A percentile compares a stretch with the other conserved stretches of the same genome.
phyloP scores from a whole-genome alignment of 2,329 filamentous ascomycete species.

The Colletotrichum somersetense region DNA sequence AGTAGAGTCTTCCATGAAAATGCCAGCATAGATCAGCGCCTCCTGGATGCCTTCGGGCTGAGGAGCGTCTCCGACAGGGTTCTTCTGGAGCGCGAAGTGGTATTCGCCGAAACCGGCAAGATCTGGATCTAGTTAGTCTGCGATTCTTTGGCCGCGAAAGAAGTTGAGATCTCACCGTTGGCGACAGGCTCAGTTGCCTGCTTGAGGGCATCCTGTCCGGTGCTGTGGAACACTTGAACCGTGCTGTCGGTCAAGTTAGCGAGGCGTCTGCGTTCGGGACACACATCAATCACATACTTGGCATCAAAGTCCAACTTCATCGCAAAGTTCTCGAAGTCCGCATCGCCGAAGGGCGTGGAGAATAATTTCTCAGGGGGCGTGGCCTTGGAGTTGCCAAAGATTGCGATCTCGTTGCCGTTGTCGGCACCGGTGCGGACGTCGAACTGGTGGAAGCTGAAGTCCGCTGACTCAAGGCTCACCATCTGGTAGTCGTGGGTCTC shows the following conservation, averaged over 20 bases:
- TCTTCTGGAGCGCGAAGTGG: conserved; percentile 62
- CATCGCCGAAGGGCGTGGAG: conserved; percentile 39
- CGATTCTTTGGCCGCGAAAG: neutral
- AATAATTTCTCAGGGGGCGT: conserved; percentile 33
- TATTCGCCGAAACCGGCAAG: conserved; percentile 57
- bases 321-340: conserved; percentile 40
- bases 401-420: conserved; percentile 49
- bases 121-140: conserved; percentile 15
- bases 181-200: conserved; percentile 51
- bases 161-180: conserved; percentile 49
- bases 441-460: conserved; percentile 40
- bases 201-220: conserved; percentile 52
- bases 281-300: conserved; percentile 41
- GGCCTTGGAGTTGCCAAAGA: conserved; percentile 40
- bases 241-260: conserved; percentile 39
- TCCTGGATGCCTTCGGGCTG: conserved; percentile 50
- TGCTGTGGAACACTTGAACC: conserved; percentile 59
- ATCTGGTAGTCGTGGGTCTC: conserved; percentile 60
- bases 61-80: conserved; percentile 48
- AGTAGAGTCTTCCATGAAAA: conserved; percentile 50
- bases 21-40: conserved; percentile 50
- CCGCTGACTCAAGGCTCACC: conserved; percentile 43
- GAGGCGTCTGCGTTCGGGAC: no score
- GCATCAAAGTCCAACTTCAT: conserved; percentile 40
- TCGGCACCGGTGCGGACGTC: conserved; percentile 49